Percentiles rank a stretch among this genome's conserved stretches.
phyloP scores from a whole-genome alignment of 768 basidiomycete species.

The Trametes punicea region DNA sequence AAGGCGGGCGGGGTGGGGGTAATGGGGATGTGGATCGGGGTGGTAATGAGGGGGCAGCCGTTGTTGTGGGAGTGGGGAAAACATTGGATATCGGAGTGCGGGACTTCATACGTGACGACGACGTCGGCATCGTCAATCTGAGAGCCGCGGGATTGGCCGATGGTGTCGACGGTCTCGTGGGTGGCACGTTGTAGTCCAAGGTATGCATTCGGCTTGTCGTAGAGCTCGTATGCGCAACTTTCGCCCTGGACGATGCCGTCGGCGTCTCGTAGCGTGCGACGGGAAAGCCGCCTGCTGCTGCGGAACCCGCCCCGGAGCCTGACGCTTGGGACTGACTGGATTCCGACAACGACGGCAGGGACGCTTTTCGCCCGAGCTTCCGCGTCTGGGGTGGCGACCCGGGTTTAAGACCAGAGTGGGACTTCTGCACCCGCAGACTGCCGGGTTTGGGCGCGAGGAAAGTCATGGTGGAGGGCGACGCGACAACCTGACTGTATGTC shows the following conservation, averaged over 20 bases:
- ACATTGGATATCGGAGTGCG: conserved; percentile 75
- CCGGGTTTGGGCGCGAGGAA: conserved; percentile 68
- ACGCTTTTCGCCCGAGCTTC: conserved; percentile 72
- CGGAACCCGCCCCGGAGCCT: conserved; percentile 45
- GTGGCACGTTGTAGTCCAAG: conserved; percentile 66
- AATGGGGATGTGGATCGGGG: conserved; percentile 57
- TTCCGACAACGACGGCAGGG: conserved; percentile 72
- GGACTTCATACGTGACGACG: conserved; percentile 63
- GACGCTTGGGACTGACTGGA: conserved; percentile 48
- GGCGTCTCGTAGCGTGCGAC: conserved; percentile 67
- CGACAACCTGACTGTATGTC: conserved; percentile 54
- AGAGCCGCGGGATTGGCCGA: conserved; percentile 74
- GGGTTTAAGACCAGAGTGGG: conserved; percentile 76
- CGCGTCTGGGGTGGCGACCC: conserved; percentile 63
- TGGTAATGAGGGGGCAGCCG: conserved; percentile 32
- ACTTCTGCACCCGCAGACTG: conserved; percentile 80
- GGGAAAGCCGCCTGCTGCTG: conserved; percentile 37
- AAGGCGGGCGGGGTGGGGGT: conserved; percentile 44
- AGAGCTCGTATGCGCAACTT: conserved; percentile 48
- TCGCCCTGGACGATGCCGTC: conserved; percentile 80
- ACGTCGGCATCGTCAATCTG: conserved; percentile 85
- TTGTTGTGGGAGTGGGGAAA: conserved; percentile 47
- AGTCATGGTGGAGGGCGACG: conserved; percentile 45
- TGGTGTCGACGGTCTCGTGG: conserved; percentile 75
- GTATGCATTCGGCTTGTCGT: conserved; percentile 60